These are phyloP conservation scores for Plasmopara halstedii DNA, from an alignment of 352 stramenopile genomes.

Conservation along the genomic window DNA sequence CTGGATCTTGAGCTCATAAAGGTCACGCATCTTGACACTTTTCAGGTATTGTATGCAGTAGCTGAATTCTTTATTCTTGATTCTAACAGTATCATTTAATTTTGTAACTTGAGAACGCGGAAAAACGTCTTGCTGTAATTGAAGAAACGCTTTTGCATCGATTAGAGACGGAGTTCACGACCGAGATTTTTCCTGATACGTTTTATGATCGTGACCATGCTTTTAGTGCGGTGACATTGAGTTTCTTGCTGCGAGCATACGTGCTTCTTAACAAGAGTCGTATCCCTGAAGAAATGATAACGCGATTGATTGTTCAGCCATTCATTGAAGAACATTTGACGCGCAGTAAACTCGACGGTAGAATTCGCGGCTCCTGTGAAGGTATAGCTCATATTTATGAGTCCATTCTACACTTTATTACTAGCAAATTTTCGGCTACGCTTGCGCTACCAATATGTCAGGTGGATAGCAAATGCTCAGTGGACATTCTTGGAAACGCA, in stretches of 20 bases:
- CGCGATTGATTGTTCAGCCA: conserved; percentile 58
- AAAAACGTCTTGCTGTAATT: conserved; percentile 58
- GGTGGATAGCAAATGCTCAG: conserved; percentile 49
- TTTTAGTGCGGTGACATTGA: conserved; percentile 54
- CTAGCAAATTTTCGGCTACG: conserved; percentile 54
- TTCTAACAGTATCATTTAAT: not conserved
- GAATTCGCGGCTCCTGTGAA: conserved; percentile 66
- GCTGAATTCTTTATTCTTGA: not conserved
- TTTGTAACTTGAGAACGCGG: conserved; percentile 35
- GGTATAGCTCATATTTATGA: conserved; percentile 68
- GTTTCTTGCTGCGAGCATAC: conserved; percentile 68
- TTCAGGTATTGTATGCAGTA: conserved; percentile 41
- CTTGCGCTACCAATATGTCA: conserved; percentile 61
- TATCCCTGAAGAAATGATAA: conserved; percentile 80
- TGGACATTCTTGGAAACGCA: conserved; percentile 74
- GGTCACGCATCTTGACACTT: conserved; percentile 48
- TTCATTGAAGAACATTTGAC: conserved; percentile 77
- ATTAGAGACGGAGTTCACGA: conserved; percentile 80
- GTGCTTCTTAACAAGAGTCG: conserved; percentile 65
- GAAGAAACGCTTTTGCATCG: conserved; percentile 64
- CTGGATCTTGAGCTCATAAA: conserved; percentile 72
- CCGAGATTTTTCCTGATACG: conserved; percentile 81
- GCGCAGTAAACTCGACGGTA: conserved; percentile 64
- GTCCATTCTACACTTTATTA: conserved; percentile 62
- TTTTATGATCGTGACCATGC: conserved; percentile 80